Base-by-base conservation (phyloP, 257 asterid species). In the Solanum lignicaule region DNA sequence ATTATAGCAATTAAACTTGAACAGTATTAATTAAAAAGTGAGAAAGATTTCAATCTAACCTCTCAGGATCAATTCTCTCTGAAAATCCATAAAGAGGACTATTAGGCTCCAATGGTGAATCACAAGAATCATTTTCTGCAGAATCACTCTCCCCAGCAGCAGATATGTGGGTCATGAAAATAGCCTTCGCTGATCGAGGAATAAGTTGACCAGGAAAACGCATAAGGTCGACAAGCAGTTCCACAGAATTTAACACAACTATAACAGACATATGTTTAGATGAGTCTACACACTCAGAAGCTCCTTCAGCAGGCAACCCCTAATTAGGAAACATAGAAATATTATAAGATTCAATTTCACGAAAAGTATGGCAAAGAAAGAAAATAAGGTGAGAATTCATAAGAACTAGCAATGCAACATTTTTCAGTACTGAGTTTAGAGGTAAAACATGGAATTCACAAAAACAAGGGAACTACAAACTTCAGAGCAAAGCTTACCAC, bases 111-210 rank as follows among this genome's bases (percentile, higher is more conserved):
- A 97, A 88, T 21, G 99, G 99, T 41, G 99, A 97, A 94, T 97
- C 99, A 83, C 99, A 97, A 73, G 99, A 97, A 91, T 97, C 99
- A 94, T 97, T 97, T 92, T 97, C 99, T 85, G 99, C 99, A 90
- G 99, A 96, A 87, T 97, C 99, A 91, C 99, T 97, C 93, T 97
- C 99, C 88, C 96, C 99, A 12, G 99, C 98, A 90, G 95, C 98
- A 90, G 93, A 94, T 87, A 96, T 91, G 88, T 95, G 99, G 89
- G 96, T 93, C 98, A 95, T 93, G 90, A 91, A 95, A 87, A 96
- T 92, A 87, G 98, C 98, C 91, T 94, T 96, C 86, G 94, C 90
- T 55, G 99, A 93, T 79, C 92, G 95, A 9, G 99, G 98, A 66
- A 96, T 93, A 74, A 96, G 93, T 90, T 95, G 98, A 88, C 99